Percentiles rank a stretch among this genome's conserved stretches.
Conservation (phyloP, 176 grass and related monocot genomes). For the Olyra latifolia region DNA sequence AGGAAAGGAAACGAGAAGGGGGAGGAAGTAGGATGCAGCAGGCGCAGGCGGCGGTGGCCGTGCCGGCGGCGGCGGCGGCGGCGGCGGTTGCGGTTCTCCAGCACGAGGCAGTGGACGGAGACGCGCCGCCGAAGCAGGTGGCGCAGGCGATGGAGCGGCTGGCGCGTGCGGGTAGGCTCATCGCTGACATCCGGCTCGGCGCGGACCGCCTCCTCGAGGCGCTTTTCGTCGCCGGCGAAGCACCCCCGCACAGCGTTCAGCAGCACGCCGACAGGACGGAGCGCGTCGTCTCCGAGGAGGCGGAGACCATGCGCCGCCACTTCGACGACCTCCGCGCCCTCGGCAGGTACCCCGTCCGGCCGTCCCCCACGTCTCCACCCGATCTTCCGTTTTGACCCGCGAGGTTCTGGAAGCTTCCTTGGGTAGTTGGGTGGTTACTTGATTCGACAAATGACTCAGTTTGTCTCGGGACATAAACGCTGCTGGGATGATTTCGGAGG, state of each 20-base stretch:
- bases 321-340: conserved; percentile 84
- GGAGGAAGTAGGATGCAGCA: conserved; percentile 41
- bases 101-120: conserved; percentile 12
- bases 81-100: too few species aligned
- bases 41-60: conserved; percentile 6
- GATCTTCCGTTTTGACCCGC: background rate
- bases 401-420: background rate
- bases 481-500: background rate
- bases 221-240: conserved; percentile 56
- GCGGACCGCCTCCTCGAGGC: conserved; percentile 92
- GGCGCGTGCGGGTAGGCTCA: conserved; percentile 63
- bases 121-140: conserved; percentile 97
- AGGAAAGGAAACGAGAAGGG: background rate
- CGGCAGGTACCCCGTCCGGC: conserved; percentile 40
- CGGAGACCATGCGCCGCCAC: conserved; percentile 74
- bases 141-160: conserved; percentile 95
- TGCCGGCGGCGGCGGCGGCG: conserved; percentile 16
- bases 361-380: background rate
- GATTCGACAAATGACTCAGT: background rate
- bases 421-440: background rate
- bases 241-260: conserved; percentile 30
- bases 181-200: conserved; percentile 85
- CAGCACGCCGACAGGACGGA: conserved; percentile 45
- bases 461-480: background rate
- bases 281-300: conserved; percentile 50